Conservation (phyloP, 495 filamentous ascomycete species). For the Tuber aestivum region DNA sequence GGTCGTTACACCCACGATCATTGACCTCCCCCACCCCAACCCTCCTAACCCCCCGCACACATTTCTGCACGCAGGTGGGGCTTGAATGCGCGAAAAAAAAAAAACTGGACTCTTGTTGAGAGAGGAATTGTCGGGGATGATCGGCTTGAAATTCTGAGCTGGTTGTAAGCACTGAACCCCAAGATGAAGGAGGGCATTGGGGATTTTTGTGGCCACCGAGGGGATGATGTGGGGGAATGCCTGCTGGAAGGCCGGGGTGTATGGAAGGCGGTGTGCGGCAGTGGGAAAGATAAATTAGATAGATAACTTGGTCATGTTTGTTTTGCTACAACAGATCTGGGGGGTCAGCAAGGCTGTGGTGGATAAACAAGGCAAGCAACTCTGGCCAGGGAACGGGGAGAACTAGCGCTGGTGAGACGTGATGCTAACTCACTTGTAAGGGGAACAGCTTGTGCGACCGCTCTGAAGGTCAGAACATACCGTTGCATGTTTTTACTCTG, state of each 20-base stretch:
- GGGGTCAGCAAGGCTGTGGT: background rate
- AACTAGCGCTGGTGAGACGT: background rate
- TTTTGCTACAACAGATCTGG: background rate
- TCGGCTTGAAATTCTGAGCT: background rate
- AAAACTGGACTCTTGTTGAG: too few species aligned
- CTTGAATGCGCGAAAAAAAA: too few species aligned
- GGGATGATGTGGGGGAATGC: background rate
- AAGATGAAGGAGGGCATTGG: background rate
- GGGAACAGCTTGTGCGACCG: background rate
- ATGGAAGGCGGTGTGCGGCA: background rate
- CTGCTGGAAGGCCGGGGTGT: background rate
- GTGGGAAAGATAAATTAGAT: background rate
- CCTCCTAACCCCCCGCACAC: too few species aligned
- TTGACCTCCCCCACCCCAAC: too few species aligned
- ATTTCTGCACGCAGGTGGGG: too few species aligned
- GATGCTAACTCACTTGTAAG: background rate
- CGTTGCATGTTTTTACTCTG: background rate
- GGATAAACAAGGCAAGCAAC: background rate
- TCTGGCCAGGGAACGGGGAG: background rate
- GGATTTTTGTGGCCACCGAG: background rate
- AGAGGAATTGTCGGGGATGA: background rate
- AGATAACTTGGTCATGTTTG: background rate
- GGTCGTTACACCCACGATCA: too few species aligned
- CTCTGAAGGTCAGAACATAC: background rate
- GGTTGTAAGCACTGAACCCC: background rate